Conservation (phyloP, 352 stramenopile species). For the Globisporangium spinosum region DNA sequence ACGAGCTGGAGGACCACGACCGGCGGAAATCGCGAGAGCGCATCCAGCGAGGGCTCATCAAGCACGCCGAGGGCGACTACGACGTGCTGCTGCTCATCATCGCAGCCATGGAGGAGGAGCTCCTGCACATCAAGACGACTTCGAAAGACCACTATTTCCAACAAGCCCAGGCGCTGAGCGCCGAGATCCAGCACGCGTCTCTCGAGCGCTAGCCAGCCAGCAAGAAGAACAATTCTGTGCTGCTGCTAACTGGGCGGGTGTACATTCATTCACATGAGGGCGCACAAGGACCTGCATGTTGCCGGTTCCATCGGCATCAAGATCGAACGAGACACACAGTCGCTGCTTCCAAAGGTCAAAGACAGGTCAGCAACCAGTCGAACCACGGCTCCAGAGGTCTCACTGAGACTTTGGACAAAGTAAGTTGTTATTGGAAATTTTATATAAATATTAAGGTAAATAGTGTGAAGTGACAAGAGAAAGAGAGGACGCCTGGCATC, state of each 20-base stretch:
- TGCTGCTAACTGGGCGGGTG: not conserved
- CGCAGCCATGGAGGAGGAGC: conserved; percentile 72
- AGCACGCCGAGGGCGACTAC: conserved; percentile 55
- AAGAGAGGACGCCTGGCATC: not conserved
- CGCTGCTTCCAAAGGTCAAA: not conserved
- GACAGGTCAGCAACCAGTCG: not conserved
- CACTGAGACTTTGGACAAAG: not conserved
- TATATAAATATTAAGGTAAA: conserved; percentile 17
- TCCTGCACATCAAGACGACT: conserved; percentile 70
- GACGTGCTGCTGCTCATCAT: conserved; percentile 62
- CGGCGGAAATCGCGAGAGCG: conserved; percentile 57
- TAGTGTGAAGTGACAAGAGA: conserved; percentile 1
- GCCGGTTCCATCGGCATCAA: not conserved
- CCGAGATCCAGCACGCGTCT: conserved; percentile 45
- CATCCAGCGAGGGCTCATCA: conserved; percentile 55
- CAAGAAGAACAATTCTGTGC: not conserved
- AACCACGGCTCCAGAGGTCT: not conserved
- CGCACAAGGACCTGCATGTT: not conserved
- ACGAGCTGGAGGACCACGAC: conserved; percentile 50
- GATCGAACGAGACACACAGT: not conserved
- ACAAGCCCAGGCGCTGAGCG: conserved; percentile 48
- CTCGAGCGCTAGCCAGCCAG: conserved; percentile 31
- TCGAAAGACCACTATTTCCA: conserved; percentile 65
- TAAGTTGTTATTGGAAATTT: conserved; percentile 13
- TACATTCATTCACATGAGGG: not conserved